These are phyloP conservation scores for Kuraishia capsulata DNA, from an alignment of 805 yeast species.

Conservation along the genomic window DNA sequence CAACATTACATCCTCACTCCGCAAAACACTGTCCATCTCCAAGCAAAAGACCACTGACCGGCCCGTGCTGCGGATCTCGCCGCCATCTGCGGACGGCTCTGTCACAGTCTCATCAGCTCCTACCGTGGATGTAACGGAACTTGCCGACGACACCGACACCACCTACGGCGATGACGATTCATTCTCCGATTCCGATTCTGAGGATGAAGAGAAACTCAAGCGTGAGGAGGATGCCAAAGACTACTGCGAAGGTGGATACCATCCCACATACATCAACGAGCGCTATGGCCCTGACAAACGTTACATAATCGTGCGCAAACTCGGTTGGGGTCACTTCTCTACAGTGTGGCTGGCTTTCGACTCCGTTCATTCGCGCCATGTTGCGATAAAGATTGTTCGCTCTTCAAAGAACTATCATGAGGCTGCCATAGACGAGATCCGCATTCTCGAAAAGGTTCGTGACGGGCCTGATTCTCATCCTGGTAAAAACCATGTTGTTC, in stretches of 20 bases:
- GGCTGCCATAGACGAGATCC: constrained; percentile 59
- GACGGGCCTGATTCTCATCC: constrained; percentile 27
- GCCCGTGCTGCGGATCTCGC: too few relatives aligned
- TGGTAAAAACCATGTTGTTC: constrained; percentile 44
- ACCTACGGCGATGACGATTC: not conserved
- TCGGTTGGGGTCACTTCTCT: constrained; percentile 69
- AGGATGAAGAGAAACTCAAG: constrained; percentile 1
- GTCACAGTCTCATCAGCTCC: too few relatives aligned
- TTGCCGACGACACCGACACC: not conserved
- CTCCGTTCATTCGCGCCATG: constrained; percentile 28
- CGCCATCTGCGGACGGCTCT: too few relatives aligned
- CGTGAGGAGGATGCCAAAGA: constrained; percentile 43
- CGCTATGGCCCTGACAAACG: constrained; percentile 33
- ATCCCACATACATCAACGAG: constrained; percentile 52
- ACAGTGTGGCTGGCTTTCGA: constrained; percentile 62
- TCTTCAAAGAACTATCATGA: constrained; percentile 43
- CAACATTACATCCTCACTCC: constrained; percentile 1
- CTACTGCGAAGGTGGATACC: constrained; percentile 56
- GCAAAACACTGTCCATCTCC: not conserved
- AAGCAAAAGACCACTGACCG: not conserved
- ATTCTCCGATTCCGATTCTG: not conserved
- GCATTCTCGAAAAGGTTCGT: constrained; percentile 29
- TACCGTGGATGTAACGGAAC: not conserved
- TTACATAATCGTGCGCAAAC: constrained; percentile 41
- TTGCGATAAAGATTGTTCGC: constrained; percentile 55